These are phyloP conservation scores for Aspergillus ostianus DNA, from an alignment of 495 filamentous ascomycete genomes.

Conservation along the genomic window DNA sequence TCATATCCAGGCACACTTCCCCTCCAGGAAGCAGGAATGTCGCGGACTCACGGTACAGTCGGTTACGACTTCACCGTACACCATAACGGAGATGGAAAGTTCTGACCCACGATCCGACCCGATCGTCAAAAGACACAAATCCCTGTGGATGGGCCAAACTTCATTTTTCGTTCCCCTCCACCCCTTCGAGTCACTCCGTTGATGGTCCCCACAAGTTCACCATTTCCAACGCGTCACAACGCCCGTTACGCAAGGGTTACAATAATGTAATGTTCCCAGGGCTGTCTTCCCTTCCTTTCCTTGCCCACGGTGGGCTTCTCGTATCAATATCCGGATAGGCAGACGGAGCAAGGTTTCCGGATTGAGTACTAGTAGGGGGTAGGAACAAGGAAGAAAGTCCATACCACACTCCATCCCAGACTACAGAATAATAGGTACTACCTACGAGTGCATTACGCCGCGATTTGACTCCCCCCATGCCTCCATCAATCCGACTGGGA, in stretches of 20 bases:
- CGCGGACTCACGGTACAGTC: neutral
- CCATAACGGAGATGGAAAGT: neutral
- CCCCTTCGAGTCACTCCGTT: constrained; percentile 20
- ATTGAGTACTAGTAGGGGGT: neutral
- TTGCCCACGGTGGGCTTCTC: neutral
- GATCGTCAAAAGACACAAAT: constrained; percentile 24
- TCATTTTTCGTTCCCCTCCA: constrained; percentile 9
- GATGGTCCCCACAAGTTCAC: constrained; percentile 32
- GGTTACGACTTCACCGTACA: neutral
- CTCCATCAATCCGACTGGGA: neutral
- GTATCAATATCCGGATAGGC: neutral
- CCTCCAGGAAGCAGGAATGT: neutral
- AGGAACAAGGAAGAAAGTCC: neutral
- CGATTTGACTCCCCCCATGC: neutral
- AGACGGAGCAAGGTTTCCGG: too few relatives aligned
- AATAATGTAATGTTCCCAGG: constrained; percentile 18
- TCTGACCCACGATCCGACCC: constrained; percentile 26
- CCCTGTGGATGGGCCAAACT: constrained; percentile 1
- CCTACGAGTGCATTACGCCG: neutral
- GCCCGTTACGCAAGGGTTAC: constrained; percentile 45
- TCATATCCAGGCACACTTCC: neutral
- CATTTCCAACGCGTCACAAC: constrained; percentile 28
- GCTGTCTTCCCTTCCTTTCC: neutral
- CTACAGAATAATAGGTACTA: too few relatives aligned
- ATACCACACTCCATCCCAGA: neutral